These are phyloP conservation scores for Erodium maritimum DNA, from an alignment of 345 rosid genomes.

Conservation along the genomic window DNA sequence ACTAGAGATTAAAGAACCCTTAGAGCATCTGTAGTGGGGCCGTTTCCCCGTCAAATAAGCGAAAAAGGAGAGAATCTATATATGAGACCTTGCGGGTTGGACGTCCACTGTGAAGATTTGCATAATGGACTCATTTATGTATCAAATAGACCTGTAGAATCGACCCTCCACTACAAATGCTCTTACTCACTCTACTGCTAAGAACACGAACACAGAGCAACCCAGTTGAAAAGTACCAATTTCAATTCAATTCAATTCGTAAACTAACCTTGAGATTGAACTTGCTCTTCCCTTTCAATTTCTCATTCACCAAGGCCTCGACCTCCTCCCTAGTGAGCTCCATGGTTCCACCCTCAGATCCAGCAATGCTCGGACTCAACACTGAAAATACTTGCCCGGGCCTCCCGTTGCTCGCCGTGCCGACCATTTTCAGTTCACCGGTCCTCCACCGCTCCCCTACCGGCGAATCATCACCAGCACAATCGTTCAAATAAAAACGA, in stretches of 20 bases:
- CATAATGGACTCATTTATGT: too few relatives aligned
- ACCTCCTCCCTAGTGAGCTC: conserved; percentile 37
- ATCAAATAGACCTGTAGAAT: too few relatives aligned
- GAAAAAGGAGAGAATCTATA: too few relatives aligned
- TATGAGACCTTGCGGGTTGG: too few relatives aligned
- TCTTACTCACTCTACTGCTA: neutral
- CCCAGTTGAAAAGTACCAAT: neutral
- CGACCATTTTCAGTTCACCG: conserved; percentile 20
- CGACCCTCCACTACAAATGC: too few relatives aligned
- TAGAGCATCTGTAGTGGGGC: too few relatives aligned
- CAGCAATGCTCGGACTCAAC: conserved; percentile 27
- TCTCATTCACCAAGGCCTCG: conserved; percentile 24
- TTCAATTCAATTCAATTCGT: neutral
- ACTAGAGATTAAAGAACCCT: too few relatives aligned
- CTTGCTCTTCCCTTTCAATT: conserved; percentile 28
- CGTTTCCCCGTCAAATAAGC: too few relatives aligned
- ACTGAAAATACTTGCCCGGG: conserved; percentile 22
- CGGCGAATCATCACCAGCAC: too few relatives aligned
- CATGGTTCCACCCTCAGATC: conserved; percentile 32
- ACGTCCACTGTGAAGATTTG: too few relatives aligned
- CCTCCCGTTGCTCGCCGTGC: conserved; percentile 18
- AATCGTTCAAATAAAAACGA: conserved; percentile 11
- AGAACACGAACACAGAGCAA: conserved; percentile 2
- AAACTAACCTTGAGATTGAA: conserved; percentile 71
- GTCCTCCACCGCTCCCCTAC: too few relatives aligned